These are phyloP conservation scores for Phytophthora kernoviae DNA, from an alignment of 352 stramenopile genomes.

Conservation along the genomic window DNA sequence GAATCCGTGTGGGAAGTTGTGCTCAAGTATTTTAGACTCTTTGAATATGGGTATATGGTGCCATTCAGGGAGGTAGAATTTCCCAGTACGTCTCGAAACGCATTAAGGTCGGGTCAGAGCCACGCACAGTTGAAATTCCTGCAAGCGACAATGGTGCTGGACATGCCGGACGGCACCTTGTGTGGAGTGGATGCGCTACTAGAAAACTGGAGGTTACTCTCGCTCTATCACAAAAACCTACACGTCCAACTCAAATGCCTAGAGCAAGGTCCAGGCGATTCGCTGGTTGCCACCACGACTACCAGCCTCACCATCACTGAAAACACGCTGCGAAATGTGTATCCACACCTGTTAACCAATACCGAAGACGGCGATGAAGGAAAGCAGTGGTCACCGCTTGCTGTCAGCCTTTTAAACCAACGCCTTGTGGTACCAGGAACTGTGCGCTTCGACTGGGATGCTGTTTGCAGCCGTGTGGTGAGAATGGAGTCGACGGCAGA, in stretches of 20 bases:
- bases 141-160: background rate
- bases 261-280: background rate
- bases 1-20: background rate
- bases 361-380: background rate
- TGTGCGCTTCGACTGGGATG: background rate
- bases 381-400: too few species aligned
- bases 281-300: background rate
- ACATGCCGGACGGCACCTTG: background rate
- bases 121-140: background rate
- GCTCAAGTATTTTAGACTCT: background rate
- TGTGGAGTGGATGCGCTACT: background rate
- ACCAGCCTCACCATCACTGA: background rate
- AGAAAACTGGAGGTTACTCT: background rate
- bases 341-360: background rate
- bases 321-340: background rate
- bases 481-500: background rate
- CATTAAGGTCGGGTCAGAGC: background rate
- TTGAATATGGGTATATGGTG: background rate
- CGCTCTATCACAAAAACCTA: background rate
- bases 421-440: too few species aligned
- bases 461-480: background rate
- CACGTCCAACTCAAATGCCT: background rate
- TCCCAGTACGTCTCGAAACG: too few species aligned
- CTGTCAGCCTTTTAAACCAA: too few species aligned
- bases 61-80: background rate